Base-by-base conservation (phyloP, 2,329 filamentous ascomycete species). In the Colletotrichum sp. region DNA sequence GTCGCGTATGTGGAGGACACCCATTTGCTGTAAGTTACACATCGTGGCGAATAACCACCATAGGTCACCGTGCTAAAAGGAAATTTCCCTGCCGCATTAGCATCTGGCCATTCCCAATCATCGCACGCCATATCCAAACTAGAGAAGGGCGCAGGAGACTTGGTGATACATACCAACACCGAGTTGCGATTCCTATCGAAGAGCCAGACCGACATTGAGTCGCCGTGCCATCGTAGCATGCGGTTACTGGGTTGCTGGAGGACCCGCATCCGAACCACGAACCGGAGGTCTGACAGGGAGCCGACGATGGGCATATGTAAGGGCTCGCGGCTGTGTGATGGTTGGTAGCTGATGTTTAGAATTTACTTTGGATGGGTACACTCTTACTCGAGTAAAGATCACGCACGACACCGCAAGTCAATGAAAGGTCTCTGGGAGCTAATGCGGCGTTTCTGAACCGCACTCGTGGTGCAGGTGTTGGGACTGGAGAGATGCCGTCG, bases 371-470 rank as follows among this genome's bases (percentile, higher is more conserved):
- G 38, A 43, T n/a, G 3, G 5, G 18, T n/a, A n/a, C 1, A 3
- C 1, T 48, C 38, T 21, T 0, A 48, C 18, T n/a, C 0, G 38
- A 4, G 38, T 12, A 48, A 0, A 48, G 1, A 48, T 48, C 38
- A 48, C 38, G 38, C 38, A n/a, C 38, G 2, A 48, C 38, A 48
- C 38, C 38, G 18, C 38, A 48, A 12, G 38, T 48, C 38, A 48
- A 7, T 48, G 18, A 48, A n/a, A 48, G 9, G 38, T 48, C 38
- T 48, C 18, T n/a, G 10, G 38, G 38, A 21, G 18, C 38, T 48
- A 48, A 7, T n/a, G 18, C 5, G 38, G 38, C 38, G 38, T 48
- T 48, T 48, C 38, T 48, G 38, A 48, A 48, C 18, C 38, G 38
- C 18, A 48, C 38, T 7, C 38, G 18, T 48, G 38, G 9, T 7